Evolutionary conservation across 2,329 filamentous ascomycete genomes (phyloP).

Genomic region (Cladosporium sp.): DNA sequence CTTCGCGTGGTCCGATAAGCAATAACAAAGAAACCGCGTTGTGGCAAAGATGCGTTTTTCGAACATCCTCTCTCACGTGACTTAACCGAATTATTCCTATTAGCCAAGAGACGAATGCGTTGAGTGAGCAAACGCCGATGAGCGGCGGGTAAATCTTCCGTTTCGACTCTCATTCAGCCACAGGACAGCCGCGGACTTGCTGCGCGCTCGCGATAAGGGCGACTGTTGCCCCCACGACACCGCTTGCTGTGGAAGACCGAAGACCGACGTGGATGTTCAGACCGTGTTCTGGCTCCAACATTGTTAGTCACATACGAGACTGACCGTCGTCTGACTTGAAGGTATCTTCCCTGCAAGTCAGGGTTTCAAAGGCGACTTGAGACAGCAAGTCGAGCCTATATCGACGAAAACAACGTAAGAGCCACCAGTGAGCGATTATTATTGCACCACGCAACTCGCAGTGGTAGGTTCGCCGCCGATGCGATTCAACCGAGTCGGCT

Average conservation of each 20-base stretch:
- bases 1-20: background rate
- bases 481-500: no score
- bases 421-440: no score
- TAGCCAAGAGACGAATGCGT: slow-evolving; percentile 4
- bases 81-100: background rate
- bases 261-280: background rate
- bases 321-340: background rate
- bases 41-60: background rate
- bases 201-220: slow-evolving; percentile 5
- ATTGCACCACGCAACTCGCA: no score
- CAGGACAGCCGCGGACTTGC: background rate
- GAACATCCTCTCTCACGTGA: background rate
- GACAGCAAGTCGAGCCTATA: background rate
- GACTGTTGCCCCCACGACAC: slow-evolving; percentile 4
- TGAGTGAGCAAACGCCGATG: slow-evolving; percentile 8
- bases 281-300: background rate
- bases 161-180: slow-evolving; percentile 4
- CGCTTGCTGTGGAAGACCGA: background rate
- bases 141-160: slow-evolving; percentile 11
- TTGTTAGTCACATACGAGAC: slow-evolving; percentile 4
- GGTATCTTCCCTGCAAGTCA: background rate
- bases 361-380: background rate
- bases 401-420: background rate
- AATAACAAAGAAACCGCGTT: background rate
- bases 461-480: no score